Conservation (phyloP, 805 yeast species). For the Yarrowia sp. region DNA sequence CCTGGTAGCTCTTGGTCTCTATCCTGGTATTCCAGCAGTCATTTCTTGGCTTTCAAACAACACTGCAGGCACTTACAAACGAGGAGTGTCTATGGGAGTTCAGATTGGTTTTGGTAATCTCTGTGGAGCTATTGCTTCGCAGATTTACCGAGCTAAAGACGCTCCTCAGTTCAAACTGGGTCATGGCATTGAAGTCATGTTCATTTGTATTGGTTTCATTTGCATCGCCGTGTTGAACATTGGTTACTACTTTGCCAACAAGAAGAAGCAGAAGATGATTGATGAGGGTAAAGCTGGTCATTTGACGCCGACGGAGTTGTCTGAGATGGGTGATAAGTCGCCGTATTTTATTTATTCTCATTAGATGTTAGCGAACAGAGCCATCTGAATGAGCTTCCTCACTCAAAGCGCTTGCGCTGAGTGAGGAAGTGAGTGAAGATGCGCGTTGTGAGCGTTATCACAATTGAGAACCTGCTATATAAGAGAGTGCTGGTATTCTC, state of each 20-base stretch:
- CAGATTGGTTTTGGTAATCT: slow-evolving; percentile 64
- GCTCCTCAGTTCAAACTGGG: slow-evolving; percentile 58
- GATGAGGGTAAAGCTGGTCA: background rate
- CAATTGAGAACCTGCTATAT: too few species aligned
- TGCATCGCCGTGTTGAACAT: background rate
- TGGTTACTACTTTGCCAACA: background rate
- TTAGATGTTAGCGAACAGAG: background rate
- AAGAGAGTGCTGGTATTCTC: too few species aligned
- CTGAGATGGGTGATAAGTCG: slow-evolving; percentile 12
- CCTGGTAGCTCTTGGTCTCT: slow-evolving; percentile 52
- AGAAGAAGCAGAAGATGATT: background rate
- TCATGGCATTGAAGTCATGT: slow-evolving; percentile 48
- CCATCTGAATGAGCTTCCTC: too few species aligned
- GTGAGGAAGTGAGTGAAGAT: too few species aligned
- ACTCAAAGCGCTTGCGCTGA: too few species aligned
- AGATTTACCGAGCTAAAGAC: slow-evolving; percentile 51
- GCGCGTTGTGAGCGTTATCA: too few species aligned
- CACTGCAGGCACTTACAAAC: slow-evolving; percentile 54
- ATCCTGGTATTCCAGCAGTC: slow-evolving; percentile 56
- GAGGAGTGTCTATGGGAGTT: slow-evolving; percentile 52
- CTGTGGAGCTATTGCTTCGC: slow-evolving; percentile 60
- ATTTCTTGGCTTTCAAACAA: slow-evolving; percentile 61
- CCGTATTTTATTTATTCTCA: slow-evolving; percentile 7
- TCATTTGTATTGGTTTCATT: slow-evolving; percentile 40
- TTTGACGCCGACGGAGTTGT: background rate